Conservation (phyloP, 371 early-diverging fungal genomes). For the Lichtheimia ramosa region DNA sequence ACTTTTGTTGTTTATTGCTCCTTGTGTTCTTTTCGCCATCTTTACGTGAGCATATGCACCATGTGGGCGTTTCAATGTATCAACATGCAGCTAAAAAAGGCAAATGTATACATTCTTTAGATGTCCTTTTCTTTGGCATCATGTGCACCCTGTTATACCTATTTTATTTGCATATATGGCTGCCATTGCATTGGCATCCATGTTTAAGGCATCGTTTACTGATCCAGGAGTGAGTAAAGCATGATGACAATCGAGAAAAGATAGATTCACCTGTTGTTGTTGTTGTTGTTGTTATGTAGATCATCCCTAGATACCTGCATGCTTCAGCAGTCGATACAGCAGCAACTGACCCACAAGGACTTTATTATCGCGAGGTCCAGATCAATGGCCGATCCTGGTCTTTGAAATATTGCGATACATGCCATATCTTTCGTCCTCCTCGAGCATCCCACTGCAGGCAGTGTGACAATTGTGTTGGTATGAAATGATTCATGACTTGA, state of each 20-base stretch:
- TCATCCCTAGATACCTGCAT: slow-evolving; percentile 76
- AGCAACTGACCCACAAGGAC: background rate
- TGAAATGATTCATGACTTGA: slow-evolving; percentile 2
- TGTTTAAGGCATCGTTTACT: slow-evolving; percentile 83
- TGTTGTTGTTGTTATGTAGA: slow-evolving; percentile 24
- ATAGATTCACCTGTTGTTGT: background rate
- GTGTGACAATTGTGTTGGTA: slow-evolving; percentile 92
- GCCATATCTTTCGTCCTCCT: slow-evolving; percentile 89
- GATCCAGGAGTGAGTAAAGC: slow-evolving; percentile 79
- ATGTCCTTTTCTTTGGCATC: slow-evolving; percentile 70
- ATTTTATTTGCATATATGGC: slow-evolving; percentile 75
- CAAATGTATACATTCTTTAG: slow-evolving; percentile 23
- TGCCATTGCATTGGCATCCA: slow-evolving; percentile 63
- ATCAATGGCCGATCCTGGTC: slow-evolving; percentile 64
- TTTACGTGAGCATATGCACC: too few relatives aligned
- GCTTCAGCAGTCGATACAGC: slow-evolving; percentile 30
- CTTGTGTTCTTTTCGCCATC: too few relatives aligned
- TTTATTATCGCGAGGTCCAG: slow-evolving; percentile 2
- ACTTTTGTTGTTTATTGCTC: too few relatives aligned
- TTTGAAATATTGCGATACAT: slow-evolving; percentile 90
- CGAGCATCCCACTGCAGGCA: slow-evolving; percentile 85
- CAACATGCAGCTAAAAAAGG: too few relatives aligned
- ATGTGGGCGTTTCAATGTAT: too few relatives aligned
- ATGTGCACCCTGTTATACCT: slow-evolving; percentile 64
- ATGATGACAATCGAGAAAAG: background rate